Base-by-base conservation (phyloP, 441 rosid genomes). In the Hypseocharis bilobata region DNA sequence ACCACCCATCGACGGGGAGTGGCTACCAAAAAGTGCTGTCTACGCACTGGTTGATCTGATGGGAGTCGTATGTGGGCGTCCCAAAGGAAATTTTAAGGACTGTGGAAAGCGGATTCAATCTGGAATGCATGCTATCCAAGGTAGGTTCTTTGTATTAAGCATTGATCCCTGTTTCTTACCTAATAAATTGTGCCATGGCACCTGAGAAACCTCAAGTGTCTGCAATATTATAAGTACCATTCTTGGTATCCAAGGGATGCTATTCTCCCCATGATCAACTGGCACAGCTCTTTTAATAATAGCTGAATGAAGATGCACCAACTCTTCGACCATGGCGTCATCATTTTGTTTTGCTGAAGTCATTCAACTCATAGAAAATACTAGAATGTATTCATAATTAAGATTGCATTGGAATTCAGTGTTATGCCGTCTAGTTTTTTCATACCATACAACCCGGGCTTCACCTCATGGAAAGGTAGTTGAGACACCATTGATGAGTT, bases 21-120 rank as follows among this genome's bases (percentile, higher is more conserved):
- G 96, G 98, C 79, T 93, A 42, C 98, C 97, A 4, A 88, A 88
- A 79, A 81, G 78, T 78, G 98, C 98, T 65, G 85, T 90, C 29
- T 81, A 77, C 81, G 92, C 96, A 34, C 84, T 93, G 63, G 88
- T 93, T 69, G 92, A 93, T 76, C 98, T 93, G 60, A 90, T 90
- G 92, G 84, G 82, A 27, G 89, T 86, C 70, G 80, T 87, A 70
- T 75, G 87, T 34, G 92, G 92, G 63, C 98, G 98, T 70, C 98
- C 98, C 4, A 89, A 87, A 71, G 98, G 97, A 68, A 81, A 76
- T 62, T 92, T 90, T 73, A 90, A 88, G 76, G 98, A 93, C 52
- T 93, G 97, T 74, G 82, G 81, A 17, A 87, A 86, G 77, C 95
- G 98, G 68, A 86, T 93, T 25, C 86, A 88, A 67, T 81, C 91